Conservation (phyloP, 1,284 basidiomycete species). For the Sporisorium scitamineum region DNA sequence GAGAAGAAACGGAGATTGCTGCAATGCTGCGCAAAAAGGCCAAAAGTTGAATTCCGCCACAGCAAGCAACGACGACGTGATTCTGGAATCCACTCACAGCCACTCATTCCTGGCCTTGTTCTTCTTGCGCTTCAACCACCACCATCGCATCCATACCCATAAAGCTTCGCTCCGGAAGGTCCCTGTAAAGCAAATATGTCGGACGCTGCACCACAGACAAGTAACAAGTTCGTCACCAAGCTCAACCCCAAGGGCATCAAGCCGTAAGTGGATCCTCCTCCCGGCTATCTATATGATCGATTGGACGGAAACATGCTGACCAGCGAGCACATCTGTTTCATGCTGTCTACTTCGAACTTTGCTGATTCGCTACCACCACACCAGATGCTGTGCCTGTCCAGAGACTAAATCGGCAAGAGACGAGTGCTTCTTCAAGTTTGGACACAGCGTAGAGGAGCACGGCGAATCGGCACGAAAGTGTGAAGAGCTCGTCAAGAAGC, state of each 20-base stretch:
- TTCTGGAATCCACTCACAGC: constrained; percentile 9
- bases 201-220: constrained; percentile 39
- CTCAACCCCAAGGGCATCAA: constrained; percentile 90
- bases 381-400: constrained; percentile 89
- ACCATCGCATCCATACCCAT: neutral
- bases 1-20: constrained; percentile 6
- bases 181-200: constrained; percentile 18
- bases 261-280: constrained; percentile 78
- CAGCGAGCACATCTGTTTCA: constrained; percentile 58
- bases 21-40: neutral
- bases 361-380: neutral
- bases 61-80: constrained; percentile 28
- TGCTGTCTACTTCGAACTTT: neutral
- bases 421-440: constrained; percentile 85
- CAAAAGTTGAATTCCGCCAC: constrained; percentile 26
- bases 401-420: constrained; percentile 90
- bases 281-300: neutral
- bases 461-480: constrained; percentile 81
- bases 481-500: constrained; percentile 80
- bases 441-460: constrained; percentile 74
- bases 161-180: neutral
- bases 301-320: neutral
- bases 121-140: neutral
- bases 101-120: neutral
- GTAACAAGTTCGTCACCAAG: constrained; percentile 60